Conservation (phyloP, 768 basidiomycete genomes). For the Cytidiella melzeri region DNA sequence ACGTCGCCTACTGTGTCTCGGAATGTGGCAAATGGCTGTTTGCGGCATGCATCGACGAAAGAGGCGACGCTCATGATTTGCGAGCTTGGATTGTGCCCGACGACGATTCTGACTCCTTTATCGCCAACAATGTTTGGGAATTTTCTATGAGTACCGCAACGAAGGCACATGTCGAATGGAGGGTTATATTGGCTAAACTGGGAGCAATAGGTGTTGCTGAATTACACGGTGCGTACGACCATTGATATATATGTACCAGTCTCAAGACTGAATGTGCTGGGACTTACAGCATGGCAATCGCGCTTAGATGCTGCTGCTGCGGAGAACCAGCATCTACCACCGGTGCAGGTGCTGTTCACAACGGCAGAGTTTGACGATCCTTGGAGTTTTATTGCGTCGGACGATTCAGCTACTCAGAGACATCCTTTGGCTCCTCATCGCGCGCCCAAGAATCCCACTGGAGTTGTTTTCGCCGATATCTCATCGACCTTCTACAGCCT, state of each 20-base stretch:
- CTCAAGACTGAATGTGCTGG: too few species aligned
- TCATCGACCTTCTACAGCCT: conserved; percentile 28
- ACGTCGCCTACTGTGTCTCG: conserved; percentile 69
- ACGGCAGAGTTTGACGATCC: conserved; percentile 54
- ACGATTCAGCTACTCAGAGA: conserved; percentile 12
- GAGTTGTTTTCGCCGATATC: conserved; percentile 36
- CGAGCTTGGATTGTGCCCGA: conserved; percentile 58
- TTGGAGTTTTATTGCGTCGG: conserved; percentile 48
- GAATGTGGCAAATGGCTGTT: conserved; percentile 71
- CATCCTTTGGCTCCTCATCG: conserved; percentile 23
- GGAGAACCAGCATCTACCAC: conserved; percentile 35
- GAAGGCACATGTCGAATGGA: conserved; percentile 74
- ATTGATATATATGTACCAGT: neutral
- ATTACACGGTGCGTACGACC: conserved; percentile 49
- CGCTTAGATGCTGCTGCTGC: conserved; percentile 40
- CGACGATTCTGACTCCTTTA: conserved; percentile 36
- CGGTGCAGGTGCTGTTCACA: conserved; percentile 54
- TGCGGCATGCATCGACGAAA: conserved; percentile 68
- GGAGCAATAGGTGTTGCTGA: conserved; percentile 57
- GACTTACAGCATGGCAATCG: conserved; percentile 65
- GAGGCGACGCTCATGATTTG: conserved; percentile 68
- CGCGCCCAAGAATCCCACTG: conserved; percentile 25
- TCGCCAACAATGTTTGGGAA: conserved; percentile 61
- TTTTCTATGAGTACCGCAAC: conserved; percentile 58
- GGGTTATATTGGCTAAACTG: conserved; percentile 63